Percentiles rank a stretch among this genome's conserved stretches.
Conservation (phyloP, 2,329 filamentous ascomycete species). For the Claviceps sp. region DNA sequence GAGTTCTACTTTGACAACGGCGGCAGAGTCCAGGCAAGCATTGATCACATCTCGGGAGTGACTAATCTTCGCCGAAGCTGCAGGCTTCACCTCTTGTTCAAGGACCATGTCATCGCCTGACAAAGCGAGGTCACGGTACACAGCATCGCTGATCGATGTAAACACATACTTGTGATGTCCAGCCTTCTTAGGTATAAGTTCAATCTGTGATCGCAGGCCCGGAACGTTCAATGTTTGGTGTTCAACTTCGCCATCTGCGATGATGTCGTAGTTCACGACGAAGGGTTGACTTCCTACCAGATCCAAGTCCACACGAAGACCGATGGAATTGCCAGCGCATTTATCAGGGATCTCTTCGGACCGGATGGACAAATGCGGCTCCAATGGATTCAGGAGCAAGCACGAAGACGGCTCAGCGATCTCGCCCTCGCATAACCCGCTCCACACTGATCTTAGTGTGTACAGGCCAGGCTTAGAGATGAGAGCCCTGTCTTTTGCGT, state of each 20-base stretch:
- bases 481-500: constrained; percentile 45
- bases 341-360: constrained; percentile 83
- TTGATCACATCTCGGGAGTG: constrained; percentile 40
- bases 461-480: constrained; percentile 77
- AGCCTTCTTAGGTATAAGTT: constrained; percentile 67
- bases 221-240: constrained; percentile 43
- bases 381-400: constrained; percentile 76
- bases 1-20: constrained; percentile 61
- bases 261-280: constrained; percentile 62
- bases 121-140: constrained; percentile 59
- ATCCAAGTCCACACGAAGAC: constrained; percentile 76
- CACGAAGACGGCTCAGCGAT: constrained; percentile 92
- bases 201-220: constrained; percentile 71
- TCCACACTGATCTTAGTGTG: constrained; percentile 66
- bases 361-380: constrained; percentile 63
- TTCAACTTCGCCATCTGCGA: constrained; percentile 44
- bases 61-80: constrained; percentile 65
- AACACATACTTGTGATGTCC: constrained; percentile 84
- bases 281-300: constrained; percentile 90
- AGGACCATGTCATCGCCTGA: constrained; percentile 49
- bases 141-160: constrained; percentile 62
- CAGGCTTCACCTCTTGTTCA: constrained; percentile 86
- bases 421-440: constrained; percentile 72
- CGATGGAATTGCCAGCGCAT: constrained; percentile 87
- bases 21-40: constrained; percentile 71